Evolutionary conservation across 2,329 filamentous ascomycete species (phyloP).

Genomic region (Ploettnerulaceae sp.): DNA sequence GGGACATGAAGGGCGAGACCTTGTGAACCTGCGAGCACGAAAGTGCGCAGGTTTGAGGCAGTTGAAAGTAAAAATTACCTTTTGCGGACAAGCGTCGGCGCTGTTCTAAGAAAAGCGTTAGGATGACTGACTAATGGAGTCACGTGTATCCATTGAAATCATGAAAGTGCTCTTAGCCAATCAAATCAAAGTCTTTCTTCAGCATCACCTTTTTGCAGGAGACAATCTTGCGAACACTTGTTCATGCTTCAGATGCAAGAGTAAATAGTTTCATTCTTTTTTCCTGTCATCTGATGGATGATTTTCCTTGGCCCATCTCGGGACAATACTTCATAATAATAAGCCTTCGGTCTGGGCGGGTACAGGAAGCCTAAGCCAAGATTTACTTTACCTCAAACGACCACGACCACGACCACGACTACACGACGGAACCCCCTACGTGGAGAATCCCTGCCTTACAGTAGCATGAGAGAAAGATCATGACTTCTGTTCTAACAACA

Average conservation of each 20-base stretch:
- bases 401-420: not conserved
- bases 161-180: not conserved
- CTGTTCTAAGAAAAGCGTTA: not conserved
- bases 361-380: slow-evolving; percentile 12
- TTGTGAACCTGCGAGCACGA: not conserved
- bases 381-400: slow-evolving; percentile 13
- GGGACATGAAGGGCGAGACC: not conserved
- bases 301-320: not conserved
- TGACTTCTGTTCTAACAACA: slow-evolving; percentile 1
- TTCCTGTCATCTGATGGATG: no score
- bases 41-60: slow-evolving; percentile 3
- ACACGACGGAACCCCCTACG: not conserved
- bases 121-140: not conserved
- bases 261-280: no score
- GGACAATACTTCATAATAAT: not conserved
- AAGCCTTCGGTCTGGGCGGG: not conserved
- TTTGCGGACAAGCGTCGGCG: not conserved
- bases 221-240: no score
- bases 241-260: no score
- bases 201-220: no score
- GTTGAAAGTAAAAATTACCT: slow-evolving; percentile 1
- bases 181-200: no score
- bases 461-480: slow-evolving; percentile 1
- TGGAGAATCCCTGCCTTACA: not conserved
- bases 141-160: not conserved